These are phyloP conservation scores for Marchantia polymorpha DNA, from an alignment of 225 moss, liverwort and hornwort species.

Conservation along the genomic window DNA sequence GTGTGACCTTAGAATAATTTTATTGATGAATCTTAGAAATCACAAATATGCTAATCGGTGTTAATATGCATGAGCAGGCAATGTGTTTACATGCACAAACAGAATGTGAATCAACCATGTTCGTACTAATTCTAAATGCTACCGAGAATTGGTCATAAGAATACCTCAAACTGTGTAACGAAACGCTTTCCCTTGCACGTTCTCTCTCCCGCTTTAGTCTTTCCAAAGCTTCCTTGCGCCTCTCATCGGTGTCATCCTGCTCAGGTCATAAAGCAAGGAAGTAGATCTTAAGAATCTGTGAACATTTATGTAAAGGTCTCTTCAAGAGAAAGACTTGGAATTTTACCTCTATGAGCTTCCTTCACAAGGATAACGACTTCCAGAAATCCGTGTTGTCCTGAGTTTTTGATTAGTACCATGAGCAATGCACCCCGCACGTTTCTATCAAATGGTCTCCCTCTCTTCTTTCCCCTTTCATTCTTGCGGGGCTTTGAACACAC, in stretches of 20 bases:
- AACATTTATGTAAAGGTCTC: background rate
- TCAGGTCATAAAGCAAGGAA: background rate
- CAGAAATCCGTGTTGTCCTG: slow-evolving; percentile 10
- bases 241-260: slow-evolving; percentile 44
- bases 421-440: slow-evolving; percentile 47
- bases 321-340: background rate
- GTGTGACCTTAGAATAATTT: too few species aligned
- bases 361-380: slow-evolving; percentile 14
- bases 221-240: slow-evolving; percentile 60
- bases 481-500: slow-evolving; percentile 31
- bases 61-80: background rate
- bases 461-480: slow-evolving; percentile 48
- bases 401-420: slow-evolving; percentile 21
- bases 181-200: slow-evolving; percentile 44
- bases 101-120: background rate
- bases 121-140: background rate
- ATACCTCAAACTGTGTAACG: slow-evolving; percentile 63
- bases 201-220: slow-evolving; percentile 78
- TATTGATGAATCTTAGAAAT: background rate
- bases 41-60: background rate
- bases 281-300: background rate
- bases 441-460: slow-evolving; percentile 91
- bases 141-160: background rate
- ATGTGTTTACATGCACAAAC: background rate
- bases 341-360: background rate